A percentile compares a stretch with the other conserved stretches of the same genome.
These are phyloP conservation scores for Candolleomyces aberdarensis DNA, from an alignment of 768 basidiomycete species.

Conservation along the genomic window DNA sequence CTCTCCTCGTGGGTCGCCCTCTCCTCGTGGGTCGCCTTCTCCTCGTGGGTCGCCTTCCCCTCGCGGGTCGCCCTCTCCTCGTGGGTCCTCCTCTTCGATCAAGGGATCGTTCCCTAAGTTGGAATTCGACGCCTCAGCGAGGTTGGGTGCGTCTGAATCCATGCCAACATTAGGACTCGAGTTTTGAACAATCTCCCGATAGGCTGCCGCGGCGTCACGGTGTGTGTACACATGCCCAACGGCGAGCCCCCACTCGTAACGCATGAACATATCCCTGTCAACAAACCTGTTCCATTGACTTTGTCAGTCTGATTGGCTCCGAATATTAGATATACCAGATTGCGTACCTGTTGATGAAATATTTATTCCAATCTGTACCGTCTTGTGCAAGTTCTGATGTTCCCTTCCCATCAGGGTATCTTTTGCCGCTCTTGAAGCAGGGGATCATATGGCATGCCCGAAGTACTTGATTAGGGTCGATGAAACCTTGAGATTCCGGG, in stretches of 20 bases:
- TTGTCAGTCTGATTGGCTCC: too few relatives aligned
- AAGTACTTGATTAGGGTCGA: background rate
- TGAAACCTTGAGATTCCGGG: background rate
- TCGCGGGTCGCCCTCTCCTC: too few relatives aligned
- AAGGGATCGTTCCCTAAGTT: too few relatives aligned
- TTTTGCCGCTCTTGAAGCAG: background rate
- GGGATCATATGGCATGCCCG: conserved; percentile 1
- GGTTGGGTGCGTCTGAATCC: too few relatives aligned
- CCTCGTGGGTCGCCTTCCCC: too few relatives aligned
- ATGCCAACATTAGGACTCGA: too few relatives aligned
- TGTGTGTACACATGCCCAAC: background rate
- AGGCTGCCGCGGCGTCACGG: background rate
- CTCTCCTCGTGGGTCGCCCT: too few relatives aligned
- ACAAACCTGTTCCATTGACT: background rate
- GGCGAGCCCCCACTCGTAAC: background rate
- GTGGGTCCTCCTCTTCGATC: too few relatives aligned
- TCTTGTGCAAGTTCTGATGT: background rate
- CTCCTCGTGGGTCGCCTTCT: too few relatives aligned
- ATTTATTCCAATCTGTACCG: background rate
- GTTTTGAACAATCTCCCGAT: too few relatives aligned
- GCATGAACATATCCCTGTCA: background rate
- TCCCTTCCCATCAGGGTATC: background rate
- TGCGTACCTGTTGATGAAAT: background rate
- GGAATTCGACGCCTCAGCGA: too few relatives aligned
- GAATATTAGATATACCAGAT: background rate